Evolutionary conservation across 805 yeast genomes (phyloP), one percentile per base, ranked within the genome.

Genomic region (Wickerhamomyces alni): DNA sequence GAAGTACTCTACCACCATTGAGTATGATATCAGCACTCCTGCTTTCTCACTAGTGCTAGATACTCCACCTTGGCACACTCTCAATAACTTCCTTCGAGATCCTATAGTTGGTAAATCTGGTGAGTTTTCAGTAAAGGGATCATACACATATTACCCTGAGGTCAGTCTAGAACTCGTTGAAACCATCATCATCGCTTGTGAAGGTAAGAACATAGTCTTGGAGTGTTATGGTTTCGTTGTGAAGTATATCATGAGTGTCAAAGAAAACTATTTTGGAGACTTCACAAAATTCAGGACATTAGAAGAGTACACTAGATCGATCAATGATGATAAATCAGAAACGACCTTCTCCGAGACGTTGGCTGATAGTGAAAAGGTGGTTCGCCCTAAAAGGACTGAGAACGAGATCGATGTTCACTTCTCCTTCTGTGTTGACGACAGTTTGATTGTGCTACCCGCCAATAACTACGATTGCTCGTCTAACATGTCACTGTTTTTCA

Each of bases 1-100:
- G 29, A 62, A 73, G 28, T 74, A 72, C 37, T 69, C 72, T 3
- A 74, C 76, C 1, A 69, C 73, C 0, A 65, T 82, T 13, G 62
- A 69, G 13, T 86, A 70, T 49, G 58, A 61, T 1, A 46, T 82
- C 2, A 46, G 47, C 3, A 81, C 95, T 0, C 77, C 85, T 0
- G 62, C 62, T 35, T 75, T 87, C 47, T 73, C 80, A 35, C 52
- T 93, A 35, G 64, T 74, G 1, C 57, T 89, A 3, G 82, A 80
- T 41, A 77, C 93, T 0, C 98, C 99, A 0, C 82, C 91, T 1
- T 93, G 98, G 96, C 94, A 87, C 54, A 89, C 98, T 0, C 65
- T 79, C 19, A 75, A 79, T 39, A 80, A 82, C 35, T 91, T 91
- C n/a, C n/a, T 48, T 58, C 85, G 64, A 70, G 72, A 35, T 62